phyloP scores from a whole-genome alignment of 2,329 filamentous ascomycete species.

The Ilyonectria mors-panacis region DNA sequence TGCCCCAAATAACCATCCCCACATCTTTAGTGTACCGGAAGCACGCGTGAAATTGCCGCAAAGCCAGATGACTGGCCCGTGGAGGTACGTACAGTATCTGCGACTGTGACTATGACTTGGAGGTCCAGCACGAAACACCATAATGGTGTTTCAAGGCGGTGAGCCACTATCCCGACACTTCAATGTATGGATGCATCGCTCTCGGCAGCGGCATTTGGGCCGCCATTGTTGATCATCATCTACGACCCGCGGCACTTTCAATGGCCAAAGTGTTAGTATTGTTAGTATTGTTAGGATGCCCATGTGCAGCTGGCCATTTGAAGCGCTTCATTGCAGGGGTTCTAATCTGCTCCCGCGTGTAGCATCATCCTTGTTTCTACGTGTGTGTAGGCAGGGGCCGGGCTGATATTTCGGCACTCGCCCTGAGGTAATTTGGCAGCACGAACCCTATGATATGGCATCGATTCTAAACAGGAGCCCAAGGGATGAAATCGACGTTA shows the following conservation, averaged over 20 bases:
- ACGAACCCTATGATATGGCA: constrained; percentile 24
- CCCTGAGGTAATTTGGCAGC: constrained; percentile 11
- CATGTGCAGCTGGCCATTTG: constrained; percentile 5
- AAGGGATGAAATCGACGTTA: constrained; percentile 22
- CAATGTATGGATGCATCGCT: constrained; percentile 2
- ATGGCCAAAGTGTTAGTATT: constrained; percentile 8
- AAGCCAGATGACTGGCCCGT: background rate
- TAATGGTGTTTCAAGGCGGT: constrained; percentile 12
- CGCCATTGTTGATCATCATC: constrained; percentile 16
- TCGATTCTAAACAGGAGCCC: constrained; percentile 22
- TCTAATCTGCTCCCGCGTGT: constrained; percentile 29
- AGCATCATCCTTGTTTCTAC: constrained; percentile 22
- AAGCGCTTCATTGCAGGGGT: constrained; percentile 19
- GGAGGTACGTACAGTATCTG: background rate
- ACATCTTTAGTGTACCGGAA: constrained; percentile 13
- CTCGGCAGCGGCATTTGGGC: constrained; percentile 17
- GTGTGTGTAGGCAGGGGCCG: constrained; percentile 18
- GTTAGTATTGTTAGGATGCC: constrained; percentile 5
- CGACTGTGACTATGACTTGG: constrained; percentile 12
- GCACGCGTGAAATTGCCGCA: constrained; percentile 20
- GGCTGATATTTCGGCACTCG: constrained; percentile 31
- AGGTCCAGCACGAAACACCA: constrained; percentile 6
- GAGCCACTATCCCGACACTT: constrained; percentile 7
- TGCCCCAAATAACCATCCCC: constrained; percentile 13
- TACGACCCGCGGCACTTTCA: constrained; percentile 25